Base-by-base conservation (phyloP, 1,284 basidiomycete species). In the Moesziomyces parantarcticus region DNA sequence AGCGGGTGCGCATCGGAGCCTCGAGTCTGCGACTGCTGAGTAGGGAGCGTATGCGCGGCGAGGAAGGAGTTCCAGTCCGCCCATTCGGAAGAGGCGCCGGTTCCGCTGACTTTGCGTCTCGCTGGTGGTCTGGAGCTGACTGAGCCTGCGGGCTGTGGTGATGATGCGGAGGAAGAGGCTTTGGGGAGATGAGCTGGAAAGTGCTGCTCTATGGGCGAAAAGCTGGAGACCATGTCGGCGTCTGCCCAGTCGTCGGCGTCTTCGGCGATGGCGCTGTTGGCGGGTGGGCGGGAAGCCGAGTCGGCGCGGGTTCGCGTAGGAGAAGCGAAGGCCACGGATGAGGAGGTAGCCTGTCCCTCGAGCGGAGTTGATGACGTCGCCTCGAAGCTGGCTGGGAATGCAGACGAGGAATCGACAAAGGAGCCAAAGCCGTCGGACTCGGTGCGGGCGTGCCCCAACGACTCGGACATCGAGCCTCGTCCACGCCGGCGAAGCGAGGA, bases 181-280 rank as follows among this genome's bases (percentile, higher is more conserved):
- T 43, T 5, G 10, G 26, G 22, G 25, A 26, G 25, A 3, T n/a
- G 40, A 2, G 42, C 26, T 16, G 54, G 40, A 23, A 50, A 49
- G 14, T 58, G 54, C 7, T 43, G 22, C 41, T 67, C 60, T 16
- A 62, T 20, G 5, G 75, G 75, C 13, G 75, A 76, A 42, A 76
- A 76, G 66, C 62, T 66, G n/a, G 55, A n/a, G 18, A 76, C 71
- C 47, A 76, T 50, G 29, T 76, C 71, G 50, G 66, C 75, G 2
- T 75, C 66, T 25, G 60, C 49, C 75, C 75, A 76, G 13, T 72
- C 67, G 25, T 75, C 73, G 41, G 26, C 41, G 8, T 60, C 62
- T 23, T 66, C 64, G 22, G 53, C 47, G 2, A 14, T 20, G 18
- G 58, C 29, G 20, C 9, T n/a, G 3, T 32, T 26, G 1, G 21